Evolutionary conservation across 352 stramenopile species (phyloP), one percentile per base, ranked within the genome.

Genomic region (Phytophthora citrophthora): DNA sequence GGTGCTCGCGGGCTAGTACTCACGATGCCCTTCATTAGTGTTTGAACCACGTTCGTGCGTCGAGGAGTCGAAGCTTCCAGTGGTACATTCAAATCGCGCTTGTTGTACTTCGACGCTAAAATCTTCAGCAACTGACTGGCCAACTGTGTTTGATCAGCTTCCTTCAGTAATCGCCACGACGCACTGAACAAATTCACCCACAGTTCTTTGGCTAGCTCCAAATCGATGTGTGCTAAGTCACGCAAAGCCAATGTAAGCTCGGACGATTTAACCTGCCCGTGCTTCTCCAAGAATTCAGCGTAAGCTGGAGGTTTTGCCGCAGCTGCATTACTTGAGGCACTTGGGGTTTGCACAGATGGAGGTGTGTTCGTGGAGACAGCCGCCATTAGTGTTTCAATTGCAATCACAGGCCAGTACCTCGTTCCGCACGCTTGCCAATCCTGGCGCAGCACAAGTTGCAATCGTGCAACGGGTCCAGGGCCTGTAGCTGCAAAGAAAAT

Each of bases 361-460:
- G 57, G 34, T 7, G 46, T 41, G 1, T 60, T 43, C 1, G 60
- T 46, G 15, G 64, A 73, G 16, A 89, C 74, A 5, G 79, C 85
- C 2, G 78, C 76, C 23, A 95, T 66, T 18, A 96, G 53, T 18
- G 76, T 79, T 64, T 96, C 86, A 23, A 93, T 85, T 1, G 83
- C 88, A 18, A 95, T 82, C 12, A 90, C 83, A 23, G 86, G 74
- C 89, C 89, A 96, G 56, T 93, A 96, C 26, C 89, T 74, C 8
- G 87, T 90, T 1, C 87, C 89, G 53, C 84, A 94, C n/a, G 82
- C 72, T 60, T 96, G 87, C 89, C 89, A 96, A 52, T 96, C 89
- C 46, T 95, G 87, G 4, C 87, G 81, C 4, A 96, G 58, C 8
- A 96, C 62, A 44, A 89, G 71, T 40, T 93, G 78, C 24, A 96